phyloP scores from a whole-genome alignment of 1,139 yeast genomes.

The Suhomyces coccinellae region DNA sequence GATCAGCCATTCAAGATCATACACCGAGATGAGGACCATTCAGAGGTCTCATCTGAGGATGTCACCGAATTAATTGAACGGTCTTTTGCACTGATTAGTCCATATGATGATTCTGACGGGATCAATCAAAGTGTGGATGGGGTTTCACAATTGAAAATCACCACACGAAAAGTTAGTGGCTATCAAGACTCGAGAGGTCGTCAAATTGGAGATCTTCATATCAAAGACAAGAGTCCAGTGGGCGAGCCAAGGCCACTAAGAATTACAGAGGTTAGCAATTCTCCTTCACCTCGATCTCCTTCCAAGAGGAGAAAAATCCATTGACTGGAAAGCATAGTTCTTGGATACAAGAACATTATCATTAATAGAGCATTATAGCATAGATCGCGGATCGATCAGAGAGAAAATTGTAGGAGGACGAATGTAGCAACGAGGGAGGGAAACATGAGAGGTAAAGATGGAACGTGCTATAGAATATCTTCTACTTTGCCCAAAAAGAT shows the following conservation, averaged over 20 bases:
- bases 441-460: too few species aligned
- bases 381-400: not conserved
- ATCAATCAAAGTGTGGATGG: conserved; percentile 16
- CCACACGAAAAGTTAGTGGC: not conserved
- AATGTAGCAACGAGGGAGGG: too few species aligned
- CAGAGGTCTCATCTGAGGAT: conserved; percentile 1
- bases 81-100: conserved; percentile 1
- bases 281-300: conserved; percentile 9
- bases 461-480: too few species aligned
- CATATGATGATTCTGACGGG: conserved; percentile 11
- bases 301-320: conserved; percentile 11
- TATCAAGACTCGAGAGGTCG: conserved; percentile 1
- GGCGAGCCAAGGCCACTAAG: not conserved
- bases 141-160: conserved; percentile 16
- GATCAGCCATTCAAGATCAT: conserved; percentile 15
- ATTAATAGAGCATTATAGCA: not conserved
- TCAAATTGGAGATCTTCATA: not conserved
- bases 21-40: conserved; percentile 4
- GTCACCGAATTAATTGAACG: conserved; percentile 2
- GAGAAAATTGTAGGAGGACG: not conserved
- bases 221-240: not conserved
- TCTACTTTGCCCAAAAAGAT: too few species aligned
- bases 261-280: not conserved
- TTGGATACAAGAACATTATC: not conserved
- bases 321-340: not conserved